Evolutionary conservation across 306 rosid species (phyloP), one percentile per base, ranked within the genome.

Genomic region (Macrotyloma uniflorum): DNA sequence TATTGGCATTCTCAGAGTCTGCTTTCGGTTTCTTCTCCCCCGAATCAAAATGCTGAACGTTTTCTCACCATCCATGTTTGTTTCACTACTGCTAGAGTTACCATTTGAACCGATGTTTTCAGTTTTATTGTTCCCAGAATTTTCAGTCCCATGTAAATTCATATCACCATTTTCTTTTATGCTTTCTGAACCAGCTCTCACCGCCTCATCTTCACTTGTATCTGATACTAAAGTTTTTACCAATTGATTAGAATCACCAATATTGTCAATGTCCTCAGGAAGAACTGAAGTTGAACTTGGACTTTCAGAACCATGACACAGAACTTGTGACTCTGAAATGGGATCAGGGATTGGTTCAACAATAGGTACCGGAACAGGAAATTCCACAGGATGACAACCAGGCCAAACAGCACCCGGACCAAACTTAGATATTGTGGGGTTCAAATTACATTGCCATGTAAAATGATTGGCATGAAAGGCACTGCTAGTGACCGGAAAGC

Each of bases 21-120:
- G 98, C 85, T 88, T 96, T 50, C 97, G 89, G 71, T 96, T 93
- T 87, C 98, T 90, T 86, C 94, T 88, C 51, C 99, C 99, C 82
- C 99, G 88, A 19, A 91, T 49, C 89, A 93, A 87, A 84, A 93
- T 90, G 86, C 97, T 96, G 84, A 96, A 89, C 62, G 99, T 95
- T 84, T 82, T 95, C 87, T 95, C 98, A 28, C 85, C 89, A 38
- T 92, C 98, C 38, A 18, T 86, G 59, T 84, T 87, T 26, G 62
- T 61, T 82, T 87, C 97, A 62, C 75, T 55, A 47, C 83, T 33
- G 50, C 84, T 82, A 53, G 82, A 75, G 62, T 67, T 76, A 36
- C 72, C 79, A 63, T 84, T 78, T 24, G 70, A 66, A 73, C 47
- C 84, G 79, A 63, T 73, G 38, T 72, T 78, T 57, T 57, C 72